Percentiles rank a stretch among this genome's conserved stretches.
Conservation (phyloP, 2,329 filamentous ascomycete species). For the Pseudopithomyces chartarum region DNA sequence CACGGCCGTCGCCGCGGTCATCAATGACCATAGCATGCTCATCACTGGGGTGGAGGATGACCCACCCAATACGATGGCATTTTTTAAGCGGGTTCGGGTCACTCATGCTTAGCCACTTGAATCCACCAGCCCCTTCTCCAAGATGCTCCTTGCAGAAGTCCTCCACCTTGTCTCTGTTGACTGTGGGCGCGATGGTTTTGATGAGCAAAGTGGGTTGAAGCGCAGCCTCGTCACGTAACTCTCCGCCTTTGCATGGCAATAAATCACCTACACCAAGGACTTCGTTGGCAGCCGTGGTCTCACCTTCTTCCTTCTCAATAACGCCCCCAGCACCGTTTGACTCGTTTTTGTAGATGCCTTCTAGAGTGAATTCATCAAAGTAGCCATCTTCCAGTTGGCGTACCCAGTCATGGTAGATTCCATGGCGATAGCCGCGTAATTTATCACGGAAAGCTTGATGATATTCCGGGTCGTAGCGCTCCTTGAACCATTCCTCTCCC, state of each 20-base stretch:
- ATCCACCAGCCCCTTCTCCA: slow-evolving; percentile 87
- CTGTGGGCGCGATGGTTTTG: slow-evolving; percentile 96
- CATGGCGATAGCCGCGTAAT: slow-evolving; percentile 78
- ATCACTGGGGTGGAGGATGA: slow-evolving; percentile 84
- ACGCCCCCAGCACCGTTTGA: slow-evolving; percentile 84
- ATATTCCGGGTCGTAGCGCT: slow-evolving; percentile 87
- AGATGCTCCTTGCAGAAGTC: slow-evolving; percentile 93
- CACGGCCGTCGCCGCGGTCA: slow-evolving; percentile 75
- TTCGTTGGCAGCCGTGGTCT: slow-evolving; percentile 88
- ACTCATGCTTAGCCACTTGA: slow-evolving; percentile 93
- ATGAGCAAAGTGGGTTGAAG: slow-evolving; percentile 92
- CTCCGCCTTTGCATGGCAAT: slow-evolving; percentile 79
- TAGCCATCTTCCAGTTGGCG: slow-evolving; percentile 80
- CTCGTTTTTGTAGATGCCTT: slow-evolving; percentile 92
- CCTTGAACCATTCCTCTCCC: slow-evolving; percentile 96
- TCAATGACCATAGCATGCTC: slow-evolving; percentile 65
- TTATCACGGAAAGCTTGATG: slow-evolving; percentile 75
- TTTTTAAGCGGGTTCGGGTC: slow-evolving; percentile 97
- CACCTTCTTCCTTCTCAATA: slow-evolving; percentile 93
- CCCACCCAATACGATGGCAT: slow-evolving; percentile 97
- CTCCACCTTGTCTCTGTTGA: slow-evolving; percentile 91
- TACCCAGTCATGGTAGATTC: slow-evolving; percentile 85
- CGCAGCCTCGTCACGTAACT: slow-evolving; percentile 86
- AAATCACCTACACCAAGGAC: slow-evolving; percentile 91
- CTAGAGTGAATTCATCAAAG: slow-evolving; percentile 93